Conservation (phyloP, 2,329 filamentous ascomycete genomes). For the Exophiala xenobiotica region DNA sequence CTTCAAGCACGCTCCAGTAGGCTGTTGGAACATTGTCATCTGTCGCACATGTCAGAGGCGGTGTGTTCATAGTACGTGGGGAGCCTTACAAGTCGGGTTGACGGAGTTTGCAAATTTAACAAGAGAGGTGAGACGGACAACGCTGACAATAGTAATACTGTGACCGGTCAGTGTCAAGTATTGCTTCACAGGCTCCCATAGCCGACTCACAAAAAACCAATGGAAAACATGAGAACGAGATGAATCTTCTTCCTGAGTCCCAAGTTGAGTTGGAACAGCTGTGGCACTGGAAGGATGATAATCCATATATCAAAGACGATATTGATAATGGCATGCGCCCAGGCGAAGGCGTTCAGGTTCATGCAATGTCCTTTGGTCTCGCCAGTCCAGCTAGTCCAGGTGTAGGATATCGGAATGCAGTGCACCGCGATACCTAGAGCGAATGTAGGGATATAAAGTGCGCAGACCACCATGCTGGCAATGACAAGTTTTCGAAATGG, state of each 20-base stretch:
- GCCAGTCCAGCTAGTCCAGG: conserved; percentile 55
- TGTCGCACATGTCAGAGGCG: background rate
- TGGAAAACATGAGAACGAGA: conserved; percentile 53
- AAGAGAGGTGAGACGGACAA: conserved; percentile 46
- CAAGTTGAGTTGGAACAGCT: conserved; percentile 46
- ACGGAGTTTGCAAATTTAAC: conserved; percentile 43
- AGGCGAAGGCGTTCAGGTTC: conserved; percentile 51
- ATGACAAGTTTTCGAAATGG: conserved; percentile 44
- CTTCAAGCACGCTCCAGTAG: conserved; percentile 20
- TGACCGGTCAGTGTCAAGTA: too few species aligned
- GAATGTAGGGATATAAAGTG: conserved; percentile 45
- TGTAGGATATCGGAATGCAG: conserved; percentile 45
- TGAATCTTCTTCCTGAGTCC: conserved; percentile 51
- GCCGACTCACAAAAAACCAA: conserved; percentile 49
- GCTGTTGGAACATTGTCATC: conserved; percentile 21
- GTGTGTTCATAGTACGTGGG: background rate
- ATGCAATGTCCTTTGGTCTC: conserved; percentile 50
- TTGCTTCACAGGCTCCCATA: too few species aligned
- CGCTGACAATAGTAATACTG: conserved; percentile 48
- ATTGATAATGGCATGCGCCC: conserved; percentile 53
- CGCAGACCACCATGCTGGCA: conserved; percentile 44
- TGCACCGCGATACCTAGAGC: conserved; percentile 49
- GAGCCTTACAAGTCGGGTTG: conserved; percentile 40
- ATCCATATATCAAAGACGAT: conserved; percentile 56
- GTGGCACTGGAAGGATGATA: conserved; percentile 52